Percentiles rank a stretch among this genome's conserved stretches.
Evolutionary conservation across 768 basidiomycete species (phyloP).

Genomic region (Collybia mongolica): DNA sequence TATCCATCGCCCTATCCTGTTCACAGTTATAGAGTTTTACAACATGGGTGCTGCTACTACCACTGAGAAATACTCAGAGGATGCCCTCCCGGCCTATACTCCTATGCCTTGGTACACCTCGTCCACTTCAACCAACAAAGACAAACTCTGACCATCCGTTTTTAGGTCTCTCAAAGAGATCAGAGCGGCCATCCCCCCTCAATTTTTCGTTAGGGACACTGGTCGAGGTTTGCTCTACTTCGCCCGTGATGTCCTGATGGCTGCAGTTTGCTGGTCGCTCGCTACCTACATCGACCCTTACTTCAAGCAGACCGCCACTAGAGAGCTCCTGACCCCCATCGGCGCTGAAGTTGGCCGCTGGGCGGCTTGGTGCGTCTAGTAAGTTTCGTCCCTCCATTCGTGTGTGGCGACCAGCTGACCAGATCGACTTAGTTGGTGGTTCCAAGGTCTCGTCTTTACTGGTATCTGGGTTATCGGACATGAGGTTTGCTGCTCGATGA

Average conservation of each 20-base stretch:
- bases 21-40: conserved; percentile 5
- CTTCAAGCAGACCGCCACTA: conserved; percentile 23
- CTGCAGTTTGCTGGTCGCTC: conserved; percentile 38
- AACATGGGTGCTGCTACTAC: conserved; percentile 8
- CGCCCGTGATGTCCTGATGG: conserved; percentile 45
- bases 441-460: conserved; percentile 55
- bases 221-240: conserved; percentile 38
- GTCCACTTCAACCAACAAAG: neutral
- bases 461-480: conserved; percentile 62
- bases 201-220: conserved; percentile 43
- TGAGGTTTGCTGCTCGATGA: conserved; percentile 30
- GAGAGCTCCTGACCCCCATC: conserved; percentile 26
- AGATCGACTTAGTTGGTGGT: conserved; percentile 48
- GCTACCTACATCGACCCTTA: conserved; percentile 44
- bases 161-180: conserved; percentile 49
- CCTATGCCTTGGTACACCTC: conserved; percentile 44
- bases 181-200: conserved; percentile 45
- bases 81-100: conserved; percentile 38
- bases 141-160: neutral
- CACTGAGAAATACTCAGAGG: conserved; percentile 31
- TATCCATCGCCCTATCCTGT: neutral
- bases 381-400: conserved; percentile 15
- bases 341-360: conserved; percentile 38
- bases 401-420: neutral
- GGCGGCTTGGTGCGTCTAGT: conserved; percentile 47